A percentile compares a stretch with the other conserved stretches of the same genome.
phyloP scores from a whole-genome alignment of 768 basidiomycete genomes.

The Coprinopsis marcescibilis region DNA sequence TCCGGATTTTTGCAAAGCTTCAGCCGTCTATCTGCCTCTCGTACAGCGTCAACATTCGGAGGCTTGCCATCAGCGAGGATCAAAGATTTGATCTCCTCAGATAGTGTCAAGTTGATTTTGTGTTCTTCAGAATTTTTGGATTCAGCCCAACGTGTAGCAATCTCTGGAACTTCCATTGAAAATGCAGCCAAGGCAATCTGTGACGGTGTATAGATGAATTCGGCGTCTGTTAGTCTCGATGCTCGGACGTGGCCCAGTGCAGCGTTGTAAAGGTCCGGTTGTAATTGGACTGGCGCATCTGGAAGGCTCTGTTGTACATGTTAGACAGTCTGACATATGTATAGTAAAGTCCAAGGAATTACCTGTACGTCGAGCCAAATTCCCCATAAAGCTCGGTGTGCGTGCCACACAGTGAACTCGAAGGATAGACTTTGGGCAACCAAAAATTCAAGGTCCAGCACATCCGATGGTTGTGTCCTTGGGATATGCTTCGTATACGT shows the following conservation, averaged over 20 bases:
- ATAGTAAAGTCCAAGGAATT: conserved; percentile 10
- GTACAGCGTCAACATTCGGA: conserved; percentile 79
- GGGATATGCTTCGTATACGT: conserved; percentile 79
- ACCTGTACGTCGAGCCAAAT: conserved; percentile 88
- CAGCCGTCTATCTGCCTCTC: conserved; percentile 83
- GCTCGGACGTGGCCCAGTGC: conserved; percentile 64
- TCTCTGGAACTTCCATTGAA: conserved; percentile 53
- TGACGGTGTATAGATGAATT: conserved; percentile 87
- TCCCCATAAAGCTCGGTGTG: conserved; percentile 84
- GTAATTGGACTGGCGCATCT: conserved; percentile 39
- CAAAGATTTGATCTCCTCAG: conserved; percentile 50
- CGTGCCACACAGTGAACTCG: conserved; percentile 91
- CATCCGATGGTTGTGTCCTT: conserved; percentile 72
- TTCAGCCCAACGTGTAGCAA: conserved; percentile 57
- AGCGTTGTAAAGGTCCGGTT: conserved; percentile 54
- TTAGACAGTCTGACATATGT: neutral
- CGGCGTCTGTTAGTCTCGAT: conserved; percentile 87
- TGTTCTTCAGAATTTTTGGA: conserved; percentile 24
- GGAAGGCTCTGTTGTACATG: conserved; percentile 46
- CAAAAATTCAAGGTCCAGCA: conserved; percentile 92
- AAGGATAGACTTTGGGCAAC: conserved; percentile 92
- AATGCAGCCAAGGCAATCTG: conserved; percentile 87
- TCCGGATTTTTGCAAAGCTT: conserved; percentile 93
- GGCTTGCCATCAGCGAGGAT: conserved; percentile 50
- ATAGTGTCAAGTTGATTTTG: conserved; percentile 20